Evolutionary conservation across 805 yeast species (phyloP).

Genomic region (Cyberlindnera maclurae): DNA sequence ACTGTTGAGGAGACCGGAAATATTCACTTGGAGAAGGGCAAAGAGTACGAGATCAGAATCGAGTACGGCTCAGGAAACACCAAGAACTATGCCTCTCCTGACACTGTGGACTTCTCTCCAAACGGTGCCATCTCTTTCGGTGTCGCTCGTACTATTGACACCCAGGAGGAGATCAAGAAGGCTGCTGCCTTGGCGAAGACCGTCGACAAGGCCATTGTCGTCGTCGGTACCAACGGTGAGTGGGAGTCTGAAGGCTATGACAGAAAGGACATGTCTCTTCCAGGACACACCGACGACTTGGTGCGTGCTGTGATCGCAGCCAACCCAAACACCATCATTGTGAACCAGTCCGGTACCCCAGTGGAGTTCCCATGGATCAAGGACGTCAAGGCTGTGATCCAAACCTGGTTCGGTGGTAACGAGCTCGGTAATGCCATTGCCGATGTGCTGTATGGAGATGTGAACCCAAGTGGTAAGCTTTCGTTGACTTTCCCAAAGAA

Average conservation of each 20-base stretch:
- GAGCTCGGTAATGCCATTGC: conserved; percentile 56
- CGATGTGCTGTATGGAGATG: conserved; percentile 53
- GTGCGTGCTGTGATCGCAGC: conserved; percentile 39
- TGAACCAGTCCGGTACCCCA: conserved; percentile 58
- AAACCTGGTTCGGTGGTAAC: conserved; percentile 55
- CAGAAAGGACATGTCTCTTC: conserved; percentile 43
- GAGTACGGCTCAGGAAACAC: conserved; percentile 48
- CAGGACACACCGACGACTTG: conserved; percentile 41
- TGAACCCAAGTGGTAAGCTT: conserved; percentile 54
- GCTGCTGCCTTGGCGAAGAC: conserved; percentile 44
- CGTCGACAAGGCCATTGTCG: conserved; percentile 46
- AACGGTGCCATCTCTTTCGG: conserved; percentile 33
- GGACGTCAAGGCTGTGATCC: conserved; percentile 38
- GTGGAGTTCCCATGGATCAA: conserved; percentile 50
- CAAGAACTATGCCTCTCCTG: conserved; percentile 10
- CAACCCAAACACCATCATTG: conserved; percentile 45
- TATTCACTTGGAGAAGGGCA: conserved; percentile 35
- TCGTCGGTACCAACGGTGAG: conserved; percentile 46
- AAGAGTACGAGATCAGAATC: conserved; percentile 36
- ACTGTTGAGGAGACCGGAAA: conserved; percentile 41
- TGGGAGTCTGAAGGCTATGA: conserved; percentile 61
- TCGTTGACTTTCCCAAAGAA: conserved; percentile 48
- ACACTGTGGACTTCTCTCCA: conserved; percentile 23
- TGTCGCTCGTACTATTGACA: conserved; percentile 23
- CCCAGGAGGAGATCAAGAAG: conserved; percentile 26